Percentiles rank a stretch among this genome's conserved stretches.
phyloP scores from a whole-genome alignment of 768 basidiomycete genomes.

The Auriculariales sp. region DNA sequence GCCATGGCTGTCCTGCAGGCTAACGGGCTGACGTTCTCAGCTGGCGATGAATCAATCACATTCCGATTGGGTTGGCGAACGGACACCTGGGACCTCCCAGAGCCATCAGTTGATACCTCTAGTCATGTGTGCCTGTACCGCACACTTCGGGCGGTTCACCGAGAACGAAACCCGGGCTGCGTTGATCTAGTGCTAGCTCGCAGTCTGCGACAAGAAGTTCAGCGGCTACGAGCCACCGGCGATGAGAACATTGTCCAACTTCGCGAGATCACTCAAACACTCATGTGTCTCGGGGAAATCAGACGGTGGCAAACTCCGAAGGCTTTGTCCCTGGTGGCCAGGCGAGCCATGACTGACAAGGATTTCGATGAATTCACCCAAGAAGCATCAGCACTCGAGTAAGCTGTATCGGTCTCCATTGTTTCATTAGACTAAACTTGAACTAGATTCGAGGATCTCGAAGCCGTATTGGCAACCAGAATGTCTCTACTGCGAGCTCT shows the following conservation, averaged over 20 bases:
- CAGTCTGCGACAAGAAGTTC: slow-evolving; percentile 46
- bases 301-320: slow-evolving; percentile 37
- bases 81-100: slow-evolving; percentile 88
- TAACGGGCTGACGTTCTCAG: slow-evolving; percentile 13
- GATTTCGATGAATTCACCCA: slow-evolving; percentile 30
- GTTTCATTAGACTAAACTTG: slow-evolving; percentile 6
- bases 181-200: slow-evolving; percentile 36
- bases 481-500: slow-evolving; percentile 66
- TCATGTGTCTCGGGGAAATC: slow-evolving; percentile 75
- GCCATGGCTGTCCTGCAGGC: slow-evolving; percentile 53
- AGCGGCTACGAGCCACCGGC: slow-evolving; percentile 45
- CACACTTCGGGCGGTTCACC: slow-evolving; percentile 67
- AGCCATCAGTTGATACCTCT: slow-evolving; percentile 27
- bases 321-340: slow-evolving; percentile 20
- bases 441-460: slow-evolving; percentile 56
- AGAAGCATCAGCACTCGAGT: slow-evolving; percentile 53
- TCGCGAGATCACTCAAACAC: slow-evolving; percentile 45
- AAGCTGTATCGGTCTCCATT: slow-evolving; percentile 16
- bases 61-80: slow-evolving; percentile 90
- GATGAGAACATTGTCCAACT: slow-evolving; percentile 73
- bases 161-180: slow-evolving; percentile 44
- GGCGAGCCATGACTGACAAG: slow-evolving; percentile 18
- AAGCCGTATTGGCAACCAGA: slow-evolving; percentile 68
- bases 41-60: slow-evolving; percentile 32
- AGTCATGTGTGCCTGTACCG: slow-evolving; percentile 55